These are phyloP conservation scores for Penicillium tannophilum DNA, from an alignment of 495 filamentous ascomycete species.

Conservation along the genomic window DNA sequence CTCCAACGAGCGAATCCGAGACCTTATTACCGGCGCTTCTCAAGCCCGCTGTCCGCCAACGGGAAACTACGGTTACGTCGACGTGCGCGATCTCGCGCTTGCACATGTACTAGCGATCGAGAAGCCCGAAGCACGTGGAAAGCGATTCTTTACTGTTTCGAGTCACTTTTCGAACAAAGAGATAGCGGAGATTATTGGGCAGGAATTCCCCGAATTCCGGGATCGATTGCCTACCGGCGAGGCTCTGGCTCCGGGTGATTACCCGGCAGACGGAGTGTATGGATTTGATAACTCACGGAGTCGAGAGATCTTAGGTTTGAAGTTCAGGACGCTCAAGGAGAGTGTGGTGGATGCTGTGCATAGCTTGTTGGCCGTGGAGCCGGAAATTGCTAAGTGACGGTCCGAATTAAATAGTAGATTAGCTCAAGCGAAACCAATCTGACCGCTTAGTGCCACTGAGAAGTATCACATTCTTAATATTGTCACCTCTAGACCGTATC, in stretches of 20 bases:
- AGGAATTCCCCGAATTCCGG: constrained; percentile 59
- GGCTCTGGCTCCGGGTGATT: constrained; percentile 36
- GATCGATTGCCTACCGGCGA: constrained; percentile 50
- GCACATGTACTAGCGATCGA: constrained; percentile 65
- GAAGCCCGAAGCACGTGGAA: constrained; percentile 53
- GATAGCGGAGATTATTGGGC: constrained; percentile 56
- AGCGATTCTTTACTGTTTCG: constrained; percentile 61
- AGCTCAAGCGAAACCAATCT: neutral
- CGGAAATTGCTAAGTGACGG: constrained; percentile 1
- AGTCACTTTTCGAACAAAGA: constrained; percentile 58
- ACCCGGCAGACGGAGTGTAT: constrained; percentile 41
- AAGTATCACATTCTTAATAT: too few relatives aligned
- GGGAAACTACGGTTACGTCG: constrained; percentile 52
- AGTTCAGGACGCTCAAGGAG: constrained; percentile 47
- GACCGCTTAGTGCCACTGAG: neutral
- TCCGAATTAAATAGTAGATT: too few relatives aligned
- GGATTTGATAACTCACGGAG: constrained; percentile 46
- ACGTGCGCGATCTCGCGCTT: constrained; percentile 60
- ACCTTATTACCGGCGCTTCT: constrained; percentile 54
- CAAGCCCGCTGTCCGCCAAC: constrained; percentile 56
- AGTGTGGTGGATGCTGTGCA: constrained; percentile 52
- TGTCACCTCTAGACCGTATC: too few relatives aligned
- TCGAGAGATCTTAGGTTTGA: constrained; percentile 50
- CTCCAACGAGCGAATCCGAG: constrained; percentile 53
- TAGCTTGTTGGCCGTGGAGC: constrained; percentile 23